Base-by-base conservation (phyloP, 2,329 filamentous ascomycete genomes). In the Monilinia fructicola region DNA sequence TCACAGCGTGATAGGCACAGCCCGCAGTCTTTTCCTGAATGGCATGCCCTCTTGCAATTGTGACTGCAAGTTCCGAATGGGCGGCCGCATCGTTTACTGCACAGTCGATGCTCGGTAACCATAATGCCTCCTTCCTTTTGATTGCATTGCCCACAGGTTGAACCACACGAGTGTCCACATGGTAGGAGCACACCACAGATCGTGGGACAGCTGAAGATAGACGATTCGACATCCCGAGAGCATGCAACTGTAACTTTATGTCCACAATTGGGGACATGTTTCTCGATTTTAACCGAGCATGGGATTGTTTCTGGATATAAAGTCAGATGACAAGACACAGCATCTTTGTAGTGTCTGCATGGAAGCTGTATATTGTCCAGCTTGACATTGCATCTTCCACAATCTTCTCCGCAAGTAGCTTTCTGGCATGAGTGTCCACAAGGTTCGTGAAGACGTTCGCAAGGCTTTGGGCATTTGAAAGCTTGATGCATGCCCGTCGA, bases 91-190 rank as follows among this genome's bases (percentile, higher is more conserved):
- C 54, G 68, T 54, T 81, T 78, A 0, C 61, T 68, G 72, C 87
- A 89, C 2, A 69, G 56, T 1, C 77, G 79, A 69, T 90, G 86
- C 23, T 80, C 73, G 5, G 74, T 69, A 0, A 69, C 54, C 0
- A 28, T 50, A n/a, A 78, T 63, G 0, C 75, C 77, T 1, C 73
- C 73, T 4, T 76, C 69, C 26, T 76, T 77, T 2, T 59, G 70
- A 50, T 78, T 79, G 74, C 89, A 91, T 0, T 67, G 64, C 2
- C 68, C 74, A 72, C 88, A 91, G 7, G 48, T 64, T 0, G 77
- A 78, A 5, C 71, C 77, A 74, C 88, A 91, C 0, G 59, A 58
- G 72, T 90, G 88, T 0, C 88, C 87, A 69, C 89, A 92, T 0
- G 74, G 38, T 0, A 86, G 78, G 0, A 73, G 53, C 0, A 70